phyloP scores from a whole-genome alignment of 148 eudicot species.

The Fagopyrum homotropicum region DNA sequence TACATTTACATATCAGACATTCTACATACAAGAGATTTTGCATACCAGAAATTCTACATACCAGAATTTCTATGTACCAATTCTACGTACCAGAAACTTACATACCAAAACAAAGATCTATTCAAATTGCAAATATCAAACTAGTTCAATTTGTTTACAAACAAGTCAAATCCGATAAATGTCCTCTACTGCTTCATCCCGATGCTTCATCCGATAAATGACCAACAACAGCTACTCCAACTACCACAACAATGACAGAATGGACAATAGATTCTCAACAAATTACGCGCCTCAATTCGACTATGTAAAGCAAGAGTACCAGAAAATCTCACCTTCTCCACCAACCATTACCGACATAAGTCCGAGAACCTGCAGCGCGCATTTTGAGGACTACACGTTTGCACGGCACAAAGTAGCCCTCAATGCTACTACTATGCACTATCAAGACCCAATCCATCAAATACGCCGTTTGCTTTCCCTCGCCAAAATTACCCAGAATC shows the following conservation, averaged over 20 bases:
- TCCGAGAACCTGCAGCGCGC: slow-evolving; percentile 62
- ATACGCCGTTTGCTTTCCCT: slow-evolving; percentile 29
- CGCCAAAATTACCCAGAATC: slow-evolving; percentile 50
- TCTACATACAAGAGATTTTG: too few species aligned
- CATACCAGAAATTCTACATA: too few species aligned
- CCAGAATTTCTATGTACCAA: too few species aligned
- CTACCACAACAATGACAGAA: not conserved
- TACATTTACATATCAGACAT: too few species aligned
- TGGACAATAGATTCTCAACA: slow-evolving; percentile 25
- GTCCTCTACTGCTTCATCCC: too few species aligned
- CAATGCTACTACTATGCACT: slow-evolving; percentile 44
- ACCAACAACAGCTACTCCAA: slow-evolving; percentile 41
- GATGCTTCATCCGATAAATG: not conserved
- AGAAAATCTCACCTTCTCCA: slow-evolving; percentile 54
- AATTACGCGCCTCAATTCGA: slow-evolving; percentile 22
- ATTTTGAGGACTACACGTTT: slow-evolving; percentile 64
- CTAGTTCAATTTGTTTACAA: too few species aligned
- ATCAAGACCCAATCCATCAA: slow-evolving; percentile 39
- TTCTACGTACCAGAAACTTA: too few species aligned
- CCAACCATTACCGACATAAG: slow-evolving; percentile 62
- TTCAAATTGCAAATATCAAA: too few species aligned
- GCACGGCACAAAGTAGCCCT: slow-evolving; percentile 75
- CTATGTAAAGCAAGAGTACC: slow-evolving; percentile 32
- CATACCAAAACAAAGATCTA: too few species aligned
- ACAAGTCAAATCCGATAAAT: too few species aligned